A percentile compares a stretch with the other conserved stretches of the same genome.
Evolutionary conservation across 495 filamentous ascomycete species (phyloP).

Genomic region (Tuber borchii): DNA sequence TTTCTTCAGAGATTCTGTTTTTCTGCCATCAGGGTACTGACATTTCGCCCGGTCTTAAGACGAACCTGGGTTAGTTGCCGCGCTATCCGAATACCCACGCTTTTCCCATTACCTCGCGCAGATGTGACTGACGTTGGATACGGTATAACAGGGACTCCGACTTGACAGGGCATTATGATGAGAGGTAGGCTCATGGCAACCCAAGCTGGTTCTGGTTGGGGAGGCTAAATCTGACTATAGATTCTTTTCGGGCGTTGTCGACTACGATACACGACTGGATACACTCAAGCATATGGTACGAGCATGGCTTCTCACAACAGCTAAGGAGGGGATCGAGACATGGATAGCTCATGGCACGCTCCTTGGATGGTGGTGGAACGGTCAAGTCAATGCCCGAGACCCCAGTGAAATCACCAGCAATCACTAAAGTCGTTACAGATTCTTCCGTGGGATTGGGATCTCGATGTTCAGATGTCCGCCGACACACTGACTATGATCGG

Average conservation of each 20-base stretch:
- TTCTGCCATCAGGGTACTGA: conserved; percentile 14
- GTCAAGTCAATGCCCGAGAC: conserved; percentile 47
- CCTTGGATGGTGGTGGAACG: conserved; percentile 90
- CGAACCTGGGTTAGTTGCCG: conserved; percentile 40
- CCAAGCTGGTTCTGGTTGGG: not conserved
- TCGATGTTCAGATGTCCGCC: conserved; percentile 72
- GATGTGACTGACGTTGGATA: not conserved
- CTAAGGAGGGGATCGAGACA: conserved; percentile 60
- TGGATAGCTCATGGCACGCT: conserved; percentile 87
- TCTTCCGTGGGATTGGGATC: conserved; percentile 81
- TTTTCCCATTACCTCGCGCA: not conserved
- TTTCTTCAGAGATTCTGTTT: not conserved
- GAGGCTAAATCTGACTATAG: conserved; percentile 32
- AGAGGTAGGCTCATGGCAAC: conserved; percentile 14
- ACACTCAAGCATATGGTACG: conserved; percentile 63
- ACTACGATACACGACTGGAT: conserved; percentile 58
- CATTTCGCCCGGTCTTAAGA: conserved; percentile 26
- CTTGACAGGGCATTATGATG: conserved; percentile 36
- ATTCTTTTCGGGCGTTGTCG: conserved; percentile 56
- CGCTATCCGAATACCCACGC: conserved; percentile 1
- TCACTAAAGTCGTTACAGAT: conserved; percentile 44
- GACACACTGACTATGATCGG: conserved; percentile 58
- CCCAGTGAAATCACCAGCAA: not conserved
- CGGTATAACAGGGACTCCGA: conserved; percentile 15
- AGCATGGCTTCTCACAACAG: conserved; percentile 63